Evolutionary conservation across 805 yeast genomes (phyloP).

Genomic region (Vanderwaltozyma tropicalis): DNA sequence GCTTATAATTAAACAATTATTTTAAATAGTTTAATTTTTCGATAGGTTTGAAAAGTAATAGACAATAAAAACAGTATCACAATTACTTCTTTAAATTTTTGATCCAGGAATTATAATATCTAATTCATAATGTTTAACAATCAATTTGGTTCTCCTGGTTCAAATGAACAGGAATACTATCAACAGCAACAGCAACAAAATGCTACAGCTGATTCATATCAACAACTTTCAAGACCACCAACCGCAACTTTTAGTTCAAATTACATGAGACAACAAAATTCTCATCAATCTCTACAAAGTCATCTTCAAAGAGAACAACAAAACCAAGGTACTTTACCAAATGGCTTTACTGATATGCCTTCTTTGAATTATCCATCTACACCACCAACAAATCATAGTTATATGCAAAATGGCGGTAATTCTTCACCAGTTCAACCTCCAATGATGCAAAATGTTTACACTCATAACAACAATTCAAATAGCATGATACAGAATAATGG

Average conservation of each 20-base stretch:
- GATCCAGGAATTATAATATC: no score
- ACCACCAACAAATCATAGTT: constrained; percentile 12
- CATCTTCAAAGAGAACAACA: constrained; percentile 12
- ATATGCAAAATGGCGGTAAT: constrained; percentile 9
- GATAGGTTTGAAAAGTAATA: no score
- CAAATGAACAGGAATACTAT: constrained; percentile 1
- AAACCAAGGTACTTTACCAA: constrained; percentile 2
- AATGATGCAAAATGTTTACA: constrained; percentile 16
- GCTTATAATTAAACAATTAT: no score
- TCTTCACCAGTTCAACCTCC: constrained; percentile 18
- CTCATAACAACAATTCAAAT: constrained; percentile 23
- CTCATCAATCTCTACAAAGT: constrained; percentile 31
- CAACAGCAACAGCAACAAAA: constrained; percentile 5
- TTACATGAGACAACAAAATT: constrained; percentile 30
- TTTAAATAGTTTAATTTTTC: no score
- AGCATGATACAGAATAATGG: constrained; percentile 11
- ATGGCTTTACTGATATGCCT: constrained; percentile 25
- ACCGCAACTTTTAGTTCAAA: constrained; percentile 28
- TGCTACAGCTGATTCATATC: constrained; percentile 5
- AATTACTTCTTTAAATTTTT: no score
- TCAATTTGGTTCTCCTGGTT: constrained; percentile 1
- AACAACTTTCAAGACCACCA: constrained; percentile 26
- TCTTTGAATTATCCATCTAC: constrained; percentile 24
- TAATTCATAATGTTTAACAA: neutral
- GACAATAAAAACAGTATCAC: no score